phyloP scores from a whole-genome alignment of 257 asterid genomes.

The Lithospermum erythrorhizon region DNA sequence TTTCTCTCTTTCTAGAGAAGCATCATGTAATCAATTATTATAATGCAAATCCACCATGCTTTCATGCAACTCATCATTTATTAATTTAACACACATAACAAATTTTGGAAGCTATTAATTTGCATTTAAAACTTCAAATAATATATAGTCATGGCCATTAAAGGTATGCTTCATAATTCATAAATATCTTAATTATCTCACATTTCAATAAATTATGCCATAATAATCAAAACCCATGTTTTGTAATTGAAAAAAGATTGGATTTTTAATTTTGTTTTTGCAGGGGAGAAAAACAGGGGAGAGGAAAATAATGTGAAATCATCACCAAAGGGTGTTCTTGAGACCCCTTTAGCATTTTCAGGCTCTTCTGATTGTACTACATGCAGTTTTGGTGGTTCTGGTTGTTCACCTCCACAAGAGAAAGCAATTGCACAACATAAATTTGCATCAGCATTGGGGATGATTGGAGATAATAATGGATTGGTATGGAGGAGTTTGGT shows the following conservation, averaged over 20 bases:
- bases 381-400: background rate
- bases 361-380: conserved; percentile 17
- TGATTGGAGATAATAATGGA: conserved; percentile 24
- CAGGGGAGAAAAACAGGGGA: conserved; percentile 1
- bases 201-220: too few relatives aligned
- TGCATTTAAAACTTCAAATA: conserved; percentile 2
- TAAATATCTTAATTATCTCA: too few relatives aligned
- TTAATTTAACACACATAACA: background rate
- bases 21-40: conserved; percentile 12
- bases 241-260: background rate
- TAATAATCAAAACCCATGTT: background rate
- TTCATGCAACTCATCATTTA: background rate
- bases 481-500: conserved; percentile 53
- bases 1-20: conserved; percentile 17
- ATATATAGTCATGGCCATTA: conserved; percentile 14
- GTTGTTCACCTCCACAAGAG: background rate
- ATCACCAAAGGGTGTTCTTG: conserved; percentile 80
- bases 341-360: conserved; percentile 37
- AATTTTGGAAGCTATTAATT: background rate
- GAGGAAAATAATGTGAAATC: conserved; percentile 18
- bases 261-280: too few relatives aligned
- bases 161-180: conserved; percentile 29
- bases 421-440: conserved; percentile 24
- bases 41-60: conserved; percentile 13
- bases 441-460: background rate